A percentile compares a stretch with the other conserved stretches of the same genome.
These are phyloP conservation scores for Skeletonema marinoi DNA, from an alignment of 108 stramenopile genomes.

Conservation along the genomic window DNA sequence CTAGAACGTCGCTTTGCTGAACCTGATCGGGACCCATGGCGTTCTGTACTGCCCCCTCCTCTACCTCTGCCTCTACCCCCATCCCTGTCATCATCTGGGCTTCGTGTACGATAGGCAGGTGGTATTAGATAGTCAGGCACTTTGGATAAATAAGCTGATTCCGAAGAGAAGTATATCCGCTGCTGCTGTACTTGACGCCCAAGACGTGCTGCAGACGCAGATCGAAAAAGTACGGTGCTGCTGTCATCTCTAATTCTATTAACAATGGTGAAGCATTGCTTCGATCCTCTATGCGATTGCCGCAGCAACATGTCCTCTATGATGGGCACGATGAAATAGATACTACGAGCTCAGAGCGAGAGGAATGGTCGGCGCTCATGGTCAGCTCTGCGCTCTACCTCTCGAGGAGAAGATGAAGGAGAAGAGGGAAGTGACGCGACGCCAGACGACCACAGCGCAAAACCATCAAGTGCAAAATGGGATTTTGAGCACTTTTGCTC, in stretches of 20 bases:
- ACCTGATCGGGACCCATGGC: neutral
- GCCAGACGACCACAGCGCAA: too few species aligned
- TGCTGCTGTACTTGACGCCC: neutral
- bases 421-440: neutral
- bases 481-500: too few species aligned
- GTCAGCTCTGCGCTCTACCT: too few species aligned
- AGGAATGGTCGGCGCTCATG: too few species aligned
- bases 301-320: neutral
- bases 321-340: neutral
- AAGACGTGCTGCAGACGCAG: neutral
- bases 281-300: constrained; percentile 1
- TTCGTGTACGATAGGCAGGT: constrained; percentile 22
- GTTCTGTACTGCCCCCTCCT: neutral
- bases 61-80: neutral
- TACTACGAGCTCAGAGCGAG: too few species aligned
- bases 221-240: neutral
- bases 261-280: neutral
- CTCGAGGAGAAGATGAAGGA: neutral
- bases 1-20: neutral
- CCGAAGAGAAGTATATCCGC: neutral
- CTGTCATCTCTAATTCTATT: neutral
- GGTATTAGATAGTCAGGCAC: constrained; percentile 27
- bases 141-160: neutral
- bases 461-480: too few species aligned
- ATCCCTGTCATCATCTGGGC: neutral